Conservation (phyloP, 164 flowering plant species). For the Cinnamomum micranthum region DNA sequence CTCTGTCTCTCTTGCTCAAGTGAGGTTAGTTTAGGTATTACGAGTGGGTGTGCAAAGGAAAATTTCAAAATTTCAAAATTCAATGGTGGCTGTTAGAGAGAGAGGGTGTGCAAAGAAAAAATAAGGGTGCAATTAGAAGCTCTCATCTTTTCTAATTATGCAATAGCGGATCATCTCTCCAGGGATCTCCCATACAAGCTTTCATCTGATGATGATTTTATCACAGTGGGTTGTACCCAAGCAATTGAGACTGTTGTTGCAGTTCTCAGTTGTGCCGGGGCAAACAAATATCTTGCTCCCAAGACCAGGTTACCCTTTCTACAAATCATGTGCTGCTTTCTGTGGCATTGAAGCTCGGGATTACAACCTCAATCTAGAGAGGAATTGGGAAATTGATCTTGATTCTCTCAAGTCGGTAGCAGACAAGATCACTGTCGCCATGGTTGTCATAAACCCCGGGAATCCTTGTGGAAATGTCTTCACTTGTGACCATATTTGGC, state of each 20-base stretch:
- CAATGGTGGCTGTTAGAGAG: too few species aligned
- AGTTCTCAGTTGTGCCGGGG: constrained; percentile 68
- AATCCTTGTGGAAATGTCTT: constrained; percentile 95
- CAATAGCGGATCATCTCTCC: constrained; percentile 71
- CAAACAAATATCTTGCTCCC: constrained; percentile 89
- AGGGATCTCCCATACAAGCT: constrained; percentile 73
- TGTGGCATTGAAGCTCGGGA: constrained; percentile 57
- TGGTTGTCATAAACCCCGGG: constrained; percentile 86
- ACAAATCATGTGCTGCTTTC: constrained; percentile 68
- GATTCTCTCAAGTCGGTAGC: constrained; percentile 64
- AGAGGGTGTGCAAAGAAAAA: too few species aligned
- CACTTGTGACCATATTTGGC: constrained; percentile 54
- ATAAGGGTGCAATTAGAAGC: too few species aligned
- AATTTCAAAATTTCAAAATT: neutral
- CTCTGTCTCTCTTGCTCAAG: too few species aligned
- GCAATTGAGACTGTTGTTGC: constrained; percentile 69
- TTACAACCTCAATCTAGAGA: constrained; percentile 72
- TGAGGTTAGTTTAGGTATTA: too few species aligned
- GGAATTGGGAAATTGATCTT: constrained; percentile 86
- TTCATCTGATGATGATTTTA: constrained; percentile 62
- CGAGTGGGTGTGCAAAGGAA: too few species aligned
- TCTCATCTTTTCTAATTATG: neutral
- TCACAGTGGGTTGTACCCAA: constrained; percentile 90
- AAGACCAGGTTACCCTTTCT: constrained; percentile 81
- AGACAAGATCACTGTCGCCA: constrained; percentile 74